A percentile compares a stretch with the other conserved stretches of the same genome.
Evolutionary conservation across 495 filamentous ascomycete species (phyloP).

Genomic region (Platismatia glauca): DNA sequence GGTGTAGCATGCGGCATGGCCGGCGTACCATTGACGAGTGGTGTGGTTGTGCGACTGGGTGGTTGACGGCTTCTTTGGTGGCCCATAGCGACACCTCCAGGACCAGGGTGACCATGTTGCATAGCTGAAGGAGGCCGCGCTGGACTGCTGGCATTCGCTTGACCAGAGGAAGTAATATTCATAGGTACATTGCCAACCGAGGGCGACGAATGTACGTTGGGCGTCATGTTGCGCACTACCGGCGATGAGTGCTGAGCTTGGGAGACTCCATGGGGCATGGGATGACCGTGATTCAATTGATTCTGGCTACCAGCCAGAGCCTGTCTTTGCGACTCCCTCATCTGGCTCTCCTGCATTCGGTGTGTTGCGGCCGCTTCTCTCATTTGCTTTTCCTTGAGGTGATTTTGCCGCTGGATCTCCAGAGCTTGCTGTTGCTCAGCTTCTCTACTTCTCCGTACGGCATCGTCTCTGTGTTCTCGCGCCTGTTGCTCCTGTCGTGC

Average conservation of each 20-base stretch:
- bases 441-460: constrained; percentile 30
- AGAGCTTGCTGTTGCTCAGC: constrained; percentile 12
- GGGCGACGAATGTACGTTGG: constrained; percentile 69
- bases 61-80: constrained; percentile 73
- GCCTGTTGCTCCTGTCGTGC: constrained; percentile 22
- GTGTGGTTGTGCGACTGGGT: constrained; percentile 62
- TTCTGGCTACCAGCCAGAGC: constrained; percentile 38
- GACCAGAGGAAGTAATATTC: constrained; percentile 69
- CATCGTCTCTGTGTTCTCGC: constrained; percentile 21
- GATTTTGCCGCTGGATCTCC: constrained; percentile 2
- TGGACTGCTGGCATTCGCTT: constrained; percentile 64
- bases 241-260: constrained; percentile 72
- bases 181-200: constrained; percentile 60
- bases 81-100: constrained; percentile 58
- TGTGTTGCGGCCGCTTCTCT: background rate
- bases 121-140: constrained; percentile 66
- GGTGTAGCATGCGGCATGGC: constrained; percentile 65
- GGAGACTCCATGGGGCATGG: constrained; percentile 38
- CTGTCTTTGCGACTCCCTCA: constrained; percentile 21
- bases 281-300: constrained; percentile 33
- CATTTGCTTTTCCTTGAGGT: constrained; percentile 1
- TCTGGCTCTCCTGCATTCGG: constrained; percentile 12
- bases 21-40: constrained; percentile 74
- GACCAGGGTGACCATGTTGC: constrained; percentile 56
- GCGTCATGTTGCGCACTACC: constrained; percentile 68